These are phyloP conservation scores for Cryptococcus sp. DNA, from an alignment of 1,284 basidiomycete species.

Conservation along the genomic window DNA sequence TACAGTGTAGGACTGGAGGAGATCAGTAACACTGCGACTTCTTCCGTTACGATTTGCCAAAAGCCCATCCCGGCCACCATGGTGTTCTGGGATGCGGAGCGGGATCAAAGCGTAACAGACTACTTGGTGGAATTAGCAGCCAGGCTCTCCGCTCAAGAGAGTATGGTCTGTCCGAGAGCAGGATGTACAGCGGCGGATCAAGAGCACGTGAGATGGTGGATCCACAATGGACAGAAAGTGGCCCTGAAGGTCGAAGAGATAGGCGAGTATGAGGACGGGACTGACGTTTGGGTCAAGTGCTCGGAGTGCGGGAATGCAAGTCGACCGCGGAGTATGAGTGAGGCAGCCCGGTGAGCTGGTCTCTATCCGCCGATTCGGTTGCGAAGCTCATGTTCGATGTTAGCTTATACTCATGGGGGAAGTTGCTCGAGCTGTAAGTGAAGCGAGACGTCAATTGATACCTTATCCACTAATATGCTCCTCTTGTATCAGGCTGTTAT, in stretches of 20 bases:
- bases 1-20: conserved; percentile 17
- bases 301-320: conserved; percentile 9
- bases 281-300: neutral
- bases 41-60: conserved; percentile 11
- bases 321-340: conserved; percentile 21
- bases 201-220: conserved; percentile 30
- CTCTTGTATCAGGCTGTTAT: conserved; percentile 21
- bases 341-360: conserved; percentile 12
- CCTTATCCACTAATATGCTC: too few species aligned
- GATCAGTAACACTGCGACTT: neutral
- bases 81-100: conserved; percentile 19
- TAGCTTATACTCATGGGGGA: conserved; percentile 35
- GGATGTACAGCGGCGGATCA: conserved; percentile 26
- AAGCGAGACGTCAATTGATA: too few species aligned
- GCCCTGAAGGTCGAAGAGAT: conserved; percentile 8
- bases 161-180: conserved; percentile 18
- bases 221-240: conserved; percentile 23
- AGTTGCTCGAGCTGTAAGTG: conserved; percentile 38
- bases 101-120: conserved; percentile 14
- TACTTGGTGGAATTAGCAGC: conserved; percentile 10
- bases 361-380: neutral
- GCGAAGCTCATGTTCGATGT: neutral
- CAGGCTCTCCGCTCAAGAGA: conserved; percentile 15
- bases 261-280: conserved; percentile 4
- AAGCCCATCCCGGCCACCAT: conserved; percentile 11